These are phyloP conservation scores for Naegleria fowleri DNA, from an alignment of 208 protist genomes.

Conservation along the genomic window DNA sequence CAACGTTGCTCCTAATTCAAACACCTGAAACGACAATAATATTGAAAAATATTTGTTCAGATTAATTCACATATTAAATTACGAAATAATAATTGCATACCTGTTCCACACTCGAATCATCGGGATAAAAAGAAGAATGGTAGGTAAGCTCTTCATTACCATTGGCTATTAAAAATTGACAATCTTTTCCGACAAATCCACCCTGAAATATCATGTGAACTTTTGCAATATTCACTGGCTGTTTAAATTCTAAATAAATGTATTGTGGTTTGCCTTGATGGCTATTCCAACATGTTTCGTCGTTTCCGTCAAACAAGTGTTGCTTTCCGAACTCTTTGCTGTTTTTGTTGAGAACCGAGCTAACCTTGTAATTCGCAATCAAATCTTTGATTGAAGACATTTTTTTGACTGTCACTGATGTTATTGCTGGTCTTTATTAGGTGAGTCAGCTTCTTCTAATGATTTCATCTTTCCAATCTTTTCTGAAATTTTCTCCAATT, in stretches of 20 bases:
- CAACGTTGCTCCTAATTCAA: background rate
- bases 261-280: slow-evolving; percentile 42
- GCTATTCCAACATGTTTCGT: slow-evolving; percentile 48
- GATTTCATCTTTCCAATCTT: background rate
- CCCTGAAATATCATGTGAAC: slow-evolving; percentile 43
- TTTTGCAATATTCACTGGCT: slow-evolving; percentile 9
- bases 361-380: slow-evolving; percentile 28
- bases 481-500: background rate
- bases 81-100: background rate
- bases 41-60: no score
- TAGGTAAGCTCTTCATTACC: background rate
- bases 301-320: slow-evolving; percentile 37
- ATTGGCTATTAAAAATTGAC: background rate
- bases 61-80: no score
- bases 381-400: background rate
- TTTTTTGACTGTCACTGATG: no score
- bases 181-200: slow-evolving; percentile 41
- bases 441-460: background rate
- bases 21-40: background rate
- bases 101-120: background rate
- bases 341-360: slow-evolving; percentile 44
- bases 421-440: background rate
- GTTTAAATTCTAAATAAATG: slow-evolving; percentile 37
- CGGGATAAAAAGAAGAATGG: background rate
- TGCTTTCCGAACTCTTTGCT: slow-evolving; percentile 43